Percentiles rank a stretch among this genome's conserved stretches.
These are phyloP conservation scores for Metarhizium rileyi DNA, from an alignment of 2,329 filamentous ascomycete species.

Conservation along the genomic window DNA sequence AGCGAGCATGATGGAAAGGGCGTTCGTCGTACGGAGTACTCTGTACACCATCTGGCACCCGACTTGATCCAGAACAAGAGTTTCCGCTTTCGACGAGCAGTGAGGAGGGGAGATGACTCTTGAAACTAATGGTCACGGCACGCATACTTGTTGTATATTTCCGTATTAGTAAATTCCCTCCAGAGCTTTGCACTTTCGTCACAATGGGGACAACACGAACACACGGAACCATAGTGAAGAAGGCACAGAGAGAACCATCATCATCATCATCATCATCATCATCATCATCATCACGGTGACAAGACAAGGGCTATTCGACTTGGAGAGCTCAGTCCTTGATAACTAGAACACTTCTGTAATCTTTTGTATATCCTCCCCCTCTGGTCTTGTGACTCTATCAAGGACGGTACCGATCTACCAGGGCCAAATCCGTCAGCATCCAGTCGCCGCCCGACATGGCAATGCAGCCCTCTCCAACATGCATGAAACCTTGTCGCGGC, in stretches of 20 bases:
- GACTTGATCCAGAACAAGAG: not conserved
- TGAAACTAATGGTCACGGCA: too few relatives aligned
- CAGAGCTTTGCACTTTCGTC: too few relatives aligned
- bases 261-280: too few relatives aligned
- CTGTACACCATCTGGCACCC: too few relatives aligned
- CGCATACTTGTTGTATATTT: too few relatives aligned
- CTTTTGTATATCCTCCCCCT: slow-evolving; percentile 14
- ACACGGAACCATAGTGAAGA: not conserved
- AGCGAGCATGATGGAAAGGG: not conserved
- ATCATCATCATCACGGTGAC: too few relatives aligned
- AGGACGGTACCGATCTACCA: not conserved
- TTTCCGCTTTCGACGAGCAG: not conserved
- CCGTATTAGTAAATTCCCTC: too few relatives aligned
- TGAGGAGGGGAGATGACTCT: too few relatives aligned
- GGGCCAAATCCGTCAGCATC: not conserved
- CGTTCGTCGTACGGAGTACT: too few relatives aligned
- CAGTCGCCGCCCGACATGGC: not conserved
- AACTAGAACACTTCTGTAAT: slow-evolving; percentile 3
- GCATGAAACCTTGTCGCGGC: slow-evolving; percentile 8
- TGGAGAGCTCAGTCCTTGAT: slow-evolving; percentile 5
- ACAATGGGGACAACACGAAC: not conserved
- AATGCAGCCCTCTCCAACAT: slow-evolving; percentile 8
- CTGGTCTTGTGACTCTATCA: slow-evolving; percentile 16
- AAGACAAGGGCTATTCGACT: not conserved
- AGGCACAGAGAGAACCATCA: not conserved